phyloP scores from a whole-genome alignment of 495 filamentous ascomycete genomes.

The Viridothelium virens region DNA sequence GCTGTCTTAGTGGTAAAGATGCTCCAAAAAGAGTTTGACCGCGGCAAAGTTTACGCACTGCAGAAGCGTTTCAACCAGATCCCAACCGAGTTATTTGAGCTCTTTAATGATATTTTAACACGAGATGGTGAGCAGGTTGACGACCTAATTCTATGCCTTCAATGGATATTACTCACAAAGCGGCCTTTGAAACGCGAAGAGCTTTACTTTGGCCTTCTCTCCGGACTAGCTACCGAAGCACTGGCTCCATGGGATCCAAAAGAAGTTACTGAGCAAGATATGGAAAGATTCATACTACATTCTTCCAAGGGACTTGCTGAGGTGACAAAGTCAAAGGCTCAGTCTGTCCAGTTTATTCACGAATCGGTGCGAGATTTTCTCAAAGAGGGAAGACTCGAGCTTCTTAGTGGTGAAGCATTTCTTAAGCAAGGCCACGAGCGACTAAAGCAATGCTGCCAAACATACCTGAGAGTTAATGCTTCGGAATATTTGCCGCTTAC shows the following conservation, averaged over 20 bases:
- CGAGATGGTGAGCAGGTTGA: conserved; percentile 7
- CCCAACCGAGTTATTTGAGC: conserved; percentile 15
- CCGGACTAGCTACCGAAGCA: neutral
- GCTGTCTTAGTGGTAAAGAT: conserved; percentile 26
- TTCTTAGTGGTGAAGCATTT: neutral
- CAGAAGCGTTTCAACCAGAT: conserved; percentile 11
- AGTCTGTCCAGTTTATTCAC: conserved; percentile 40
- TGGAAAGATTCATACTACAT: conserved; percentile 29
- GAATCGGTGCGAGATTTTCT: conserved; percentile 40
- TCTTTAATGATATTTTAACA: conserved; percentile 18
- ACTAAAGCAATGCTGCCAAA: neutral
- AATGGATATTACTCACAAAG: conserved; percentile 22
- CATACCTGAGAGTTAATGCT: neutral
- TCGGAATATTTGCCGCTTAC: neutral
- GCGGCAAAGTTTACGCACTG: conserved; percentile 16
- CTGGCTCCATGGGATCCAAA: conserved; percentile 11
- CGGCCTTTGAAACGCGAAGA: conserved; percentile 15
- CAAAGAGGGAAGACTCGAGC: conserved; percentile 27
- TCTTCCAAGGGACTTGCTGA: conserved; percentile 38
- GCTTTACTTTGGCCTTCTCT: neutral
- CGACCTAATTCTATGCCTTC: conserved; percentile 15
- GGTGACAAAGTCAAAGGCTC: conserved; percentile 24
- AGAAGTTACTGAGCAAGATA: conserved; percentile 7
- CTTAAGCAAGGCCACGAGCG: neutral
- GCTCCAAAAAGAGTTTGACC: conserved; percentile 20